phyloP scores from a whole-genome alignment of 208 protist genomes.

The Trypanosoma vivax region DNA sequence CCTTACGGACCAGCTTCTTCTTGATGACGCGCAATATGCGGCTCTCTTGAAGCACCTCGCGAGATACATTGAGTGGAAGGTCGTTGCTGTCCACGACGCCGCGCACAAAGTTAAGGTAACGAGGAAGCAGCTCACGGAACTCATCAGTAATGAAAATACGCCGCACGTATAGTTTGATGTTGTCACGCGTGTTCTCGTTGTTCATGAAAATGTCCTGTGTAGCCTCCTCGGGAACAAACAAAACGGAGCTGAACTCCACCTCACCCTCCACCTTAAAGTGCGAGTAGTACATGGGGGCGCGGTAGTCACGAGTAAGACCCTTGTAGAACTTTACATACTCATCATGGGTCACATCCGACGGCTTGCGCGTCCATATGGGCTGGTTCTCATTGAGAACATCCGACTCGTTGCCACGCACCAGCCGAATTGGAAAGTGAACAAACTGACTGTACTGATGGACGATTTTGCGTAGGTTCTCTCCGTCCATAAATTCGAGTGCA shows the following conservation, averaged over 20 bases:
- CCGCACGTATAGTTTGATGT: slow-evolving; percentile 96
- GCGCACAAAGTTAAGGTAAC: slow-evolving; percentile 92
- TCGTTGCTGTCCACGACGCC: slow-evolving; percentile 99
- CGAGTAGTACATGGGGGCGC: slow-evolving; percentile 91
- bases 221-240: slow-evolving; percentile 95
- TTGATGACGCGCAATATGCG: slow-evolving; percentile 95
- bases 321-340: slow-evolving; percentile 99
- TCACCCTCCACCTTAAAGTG: slow-evolving; percentile 98
- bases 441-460: slow-evolving; percentile 99
- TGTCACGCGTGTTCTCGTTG: slow-evolving; percentile 48
- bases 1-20: slow-evolving; percentile 96
- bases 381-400: slow-evolving; percentile 96
- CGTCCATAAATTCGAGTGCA: slow-evolving; percentile 93
- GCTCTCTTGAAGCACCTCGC: slow-evolving; percentile 98
- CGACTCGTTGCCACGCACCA: slow-evolving; percentile 84
- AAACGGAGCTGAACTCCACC: slow-evolving; percentile 95
- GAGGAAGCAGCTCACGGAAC: slow-evolving; percentile 93
- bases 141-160: slow-evolving; percentile 99
- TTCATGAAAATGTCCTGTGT: slow-evolving; percentile 90
- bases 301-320: slow-evolving; percentile 90
- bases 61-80: slow-evolving; percentile 99
- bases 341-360: slow-evolving; percentile 94
- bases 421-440: slow-evolving; percentile 99
- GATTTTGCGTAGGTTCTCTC: slow-evolving; percentile 84
- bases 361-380: slow-evolving; percentile 97